phyloP scores from a whole-genome alignment of 352 stramenopile species.

The Phytophthora pisi region DNA sequence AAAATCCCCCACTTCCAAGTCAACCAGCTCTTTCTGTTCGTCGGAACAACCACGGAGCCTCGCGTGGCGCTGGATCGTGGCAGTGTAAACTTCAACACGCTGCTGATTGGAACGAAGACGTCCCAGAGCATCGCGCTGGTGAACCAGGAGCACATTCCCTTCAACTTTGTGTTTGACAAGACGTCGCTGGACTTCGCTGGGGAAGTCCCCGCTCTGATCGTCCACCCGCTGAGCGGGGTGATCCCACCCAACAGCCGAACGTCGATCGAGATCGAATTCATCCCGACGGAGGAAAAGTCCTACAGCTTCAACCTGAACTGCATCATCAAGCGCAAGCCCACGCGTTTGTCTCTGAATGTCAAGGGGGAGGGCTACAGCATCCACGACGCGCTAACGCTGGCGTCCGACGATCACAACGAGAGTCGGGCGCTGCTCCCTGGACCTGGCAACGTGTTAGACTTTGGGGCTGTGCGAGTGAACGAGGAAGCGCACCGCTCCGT shows the following conservation, averaged over 20 bases:
- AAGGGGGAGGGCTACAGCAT: slow-evolving; percentile 96
- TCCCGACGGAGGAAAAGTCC: slow-evolving; percentile 89
- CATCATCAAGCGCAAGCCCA: slow-evolving; percentile 92
- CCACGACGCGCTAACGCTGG: slow-evolving; percentile 71
- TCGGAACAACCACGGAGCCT: slow-evolving; percentile 91
- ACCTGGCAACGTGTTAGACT: slow-evolving; percentile 71
- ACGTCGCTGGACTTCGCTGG: slow-evolving; percentile 79
- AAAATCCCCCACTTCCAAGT: slow-evolving; percentile 90
- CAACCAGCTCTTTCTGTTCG: slow-evolving; percentile 92
- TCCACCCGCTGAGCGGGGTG: slow-evolving; percentile 89
- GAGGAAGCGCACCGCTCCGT: slow-evolving; percentile 72
- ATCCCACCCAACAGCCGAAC: slow-evolving; percentile 88
- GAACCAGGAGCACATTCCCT: slow-evolving; percentile 94
- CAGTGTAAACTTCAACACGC: slow-evolving; percentile 92
- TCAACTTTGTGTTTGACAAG: slow-evolving; percentile 96
- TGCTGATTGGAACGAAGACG: slow-evolving; percentile 89
- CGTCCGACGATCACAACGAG: slow-evolving; percentile 52
- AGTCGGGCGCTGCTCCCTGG: slow-evolving; percentile 35
- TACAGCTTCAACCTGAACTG: slow-evolving; percentile 95
- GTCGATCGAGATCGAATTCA: slow-evolving; percentile 90
- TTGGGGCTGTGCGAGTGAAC: slow-evolving; percentile 88
- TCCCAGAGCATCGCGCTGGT: slow-evolving; percentile 90
- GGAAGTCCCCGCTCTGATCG: slow-evolving; percentile 75
- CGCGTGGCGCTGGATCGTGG: slow-evolving; percentile 87
- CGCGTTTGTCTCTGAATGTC: slow-evolving; percentile 91